These are phyloP conservation scores for Pichia inconspicua DNA, from an alignment of 1,139 yeast genomes.

Conservation along the genomic window DNA sequence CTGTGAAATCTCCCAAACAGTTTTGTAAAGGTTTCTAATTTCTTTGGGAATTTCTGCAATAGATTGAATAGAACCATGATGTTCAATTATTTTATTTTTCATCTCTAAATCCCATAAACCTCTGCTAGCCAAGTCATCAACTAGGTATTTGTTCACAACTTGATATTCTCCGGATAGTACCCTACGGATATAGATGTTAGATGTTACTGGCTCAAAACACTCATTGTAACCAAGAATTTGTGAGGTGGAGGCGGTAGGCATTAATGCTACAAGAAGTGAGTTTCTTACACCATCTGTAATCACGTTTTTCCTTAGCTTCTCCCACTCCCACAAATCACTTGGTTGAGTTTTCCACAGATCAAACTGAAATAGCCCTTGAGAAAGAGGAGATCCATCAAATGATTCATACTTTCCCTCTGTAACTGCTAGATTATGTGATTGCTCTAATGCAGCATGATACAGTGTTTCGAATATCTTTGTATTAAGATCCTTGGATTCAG, in stretches of 20 bases:
- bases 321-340: constrained; percentile 48
- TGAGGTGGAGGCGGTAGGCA: constrained; percentile 62
- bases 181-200: constrained; percentile 49
- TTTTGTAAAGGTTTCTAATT: constrained; percentile 72
- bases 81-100: constrained; percentile 72
- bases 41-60: constrained; percentile 72
- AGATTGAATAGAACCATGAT: constrained; percentile 80
- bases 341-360: constrained; percentile 50
- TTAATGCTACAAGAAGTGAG: constrained; percentile 51
- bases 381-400: constrained; percentile 50
- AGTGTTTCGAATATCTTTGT: constrained; percentile 51
- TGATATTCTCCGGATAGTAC: constrained; percentile 54
- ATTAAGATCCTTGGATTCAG: constrained; percentile 43
- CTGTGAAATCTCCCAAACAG: constrained; percentile 96
- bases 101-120: constrained; percentile 48
- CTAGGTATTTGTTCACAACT: constrained; percentile 45
- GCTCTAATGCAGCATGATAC: constrained; percentile 50
- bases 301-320: constrained; percentile 34
- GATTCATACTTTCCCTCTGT: constrained; percentile 40
- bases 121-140: constrained; percentile 42
- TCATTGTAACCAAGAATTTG: constrained; percentile 53
- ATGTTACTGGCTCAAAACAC: constrained; percentile 54
- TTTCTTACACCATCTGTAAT: constrained; percentile 42
- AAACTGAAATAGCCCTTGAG: constrained; percentile 45
- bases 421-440: constrained; percentile 46